Conservation (phyloP, 768 basidiomycete genomes). For the Pleurotus sapidus region DNA sequence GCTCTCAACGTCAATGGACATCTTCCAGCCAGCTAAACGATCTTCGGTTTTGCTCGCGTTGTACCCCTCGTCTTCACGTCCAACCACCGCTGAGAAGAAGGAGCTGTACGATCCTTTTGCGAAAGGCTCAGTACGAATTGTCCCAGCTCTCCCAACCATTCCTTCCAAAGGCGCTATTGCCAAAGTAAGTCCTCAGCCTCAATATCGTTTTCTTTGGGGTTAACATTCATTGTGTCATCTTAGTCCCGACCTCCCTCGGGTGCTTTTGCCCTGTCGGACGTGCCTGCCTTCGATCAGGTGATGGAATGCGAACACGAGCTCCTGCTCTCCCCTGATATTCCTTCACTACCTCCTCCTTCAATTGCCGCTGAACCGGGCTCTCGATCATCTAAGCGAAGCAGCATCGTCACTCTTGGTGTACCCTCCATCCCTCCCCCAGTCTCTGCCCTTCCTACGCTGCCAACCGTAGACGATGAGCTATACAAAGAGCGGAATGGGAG, state of each 20-base stretch:
- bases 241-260: background rate
- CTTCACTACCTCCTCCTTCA: background rate
- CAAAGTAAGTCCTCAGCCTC: background rate
- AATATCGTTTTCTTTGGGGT: background rate
- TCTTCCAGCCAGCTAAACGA: background rate
- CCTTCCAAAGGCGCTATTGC: background rate
- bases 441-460: background rate
- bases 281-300: no score
- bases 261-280: background rate
- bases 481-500: background rate
- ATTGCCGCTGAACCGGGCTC: background rate
- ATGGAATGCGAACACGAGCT: background rate
- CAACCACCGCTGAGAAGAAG: background rate
- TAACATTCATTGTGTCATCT: background rate
- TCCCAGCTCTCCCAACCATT: background rate
- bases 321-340: background rate
- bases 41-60: slow-evolving; percentile 1
- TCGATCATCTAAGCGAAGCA: background rate
- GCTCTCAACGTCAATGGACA: background rate
- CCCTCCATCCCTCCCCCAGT: background rate
- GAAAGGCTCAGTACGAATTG: background rate
- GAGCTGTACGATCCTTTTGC: background rate
- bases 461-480: background rate
- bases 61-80: background rate
- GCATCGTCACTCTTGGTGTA: background rate